Percentiles rank a stretch among this genome's conserved stretches.
These are phyloP conservation scores for Venturia pyrina DNA, from an alignment of 2,329 filamentous ascomycete genomes.

Conservation along the genomic window DNA sequence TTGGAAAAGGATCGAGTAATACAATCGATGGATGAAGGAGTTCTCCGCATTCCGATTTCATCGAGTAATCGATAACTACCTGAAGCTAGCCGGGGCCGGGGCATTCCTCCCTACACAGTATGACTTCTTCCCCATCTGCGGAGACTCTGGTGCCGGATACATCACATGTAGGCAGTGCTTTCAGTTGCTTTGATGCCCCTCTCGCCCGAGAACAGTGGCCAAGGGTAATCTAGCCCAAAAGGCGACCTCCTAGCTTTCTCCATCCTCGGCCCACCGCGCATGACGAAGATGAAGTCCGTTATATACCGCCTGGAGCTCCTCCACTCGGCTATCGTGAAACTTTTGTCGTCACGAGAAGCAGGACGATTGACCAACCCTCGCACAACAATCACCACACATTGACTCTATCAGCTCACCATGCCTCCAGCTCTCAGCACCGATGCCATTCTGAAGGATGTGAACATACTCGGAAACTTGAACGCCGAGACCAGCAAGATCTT, in stretches of 20 bases:
- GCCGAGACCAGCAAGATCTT: conserved; percentile 82
- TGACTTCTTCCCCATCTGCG: background rate
- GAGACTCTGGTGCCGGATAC: background rate
- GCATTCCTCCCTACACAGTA: too few species aligned
- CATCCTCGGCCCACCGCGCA: conserved; percentile 3
- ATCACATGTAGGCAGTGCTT: background rate
- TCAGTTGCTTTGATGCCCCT: background rate
- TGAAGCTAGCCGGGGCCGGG: too few species aligned
- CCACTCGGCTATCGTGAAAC: background rate
- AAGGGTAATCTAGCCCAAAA: conserved; percentile 1
- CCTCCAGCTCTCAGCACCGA: conserved; percentile 3
- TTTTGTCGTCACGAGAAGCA: background rate
- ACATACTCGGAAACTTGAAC: conserved; percentile 64
- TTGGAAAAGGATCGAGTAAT: too few species aligned
- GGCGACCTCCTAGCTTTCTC: background rate
- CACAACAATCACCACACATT: background rate
- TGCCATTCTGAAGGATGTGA: conserved; percentile 9
- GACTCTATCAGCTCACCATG: background rate
- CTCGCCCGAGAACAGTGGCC: background rate
- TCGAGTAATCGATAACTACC: too few species aligned
- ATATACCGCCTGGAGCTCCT: background rate
- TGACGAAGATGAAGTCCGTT: background rate
- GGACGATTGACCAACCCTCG: background rate
- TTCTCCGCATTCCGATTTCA: background rate
- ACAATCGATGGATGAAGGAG: background rate